Percentiles rank a stretch among this genome's conserved stretches.
Conservation (phyloP, 495 filamentous ascomycete genomes). For the Neurospora intermedia region DNA sequence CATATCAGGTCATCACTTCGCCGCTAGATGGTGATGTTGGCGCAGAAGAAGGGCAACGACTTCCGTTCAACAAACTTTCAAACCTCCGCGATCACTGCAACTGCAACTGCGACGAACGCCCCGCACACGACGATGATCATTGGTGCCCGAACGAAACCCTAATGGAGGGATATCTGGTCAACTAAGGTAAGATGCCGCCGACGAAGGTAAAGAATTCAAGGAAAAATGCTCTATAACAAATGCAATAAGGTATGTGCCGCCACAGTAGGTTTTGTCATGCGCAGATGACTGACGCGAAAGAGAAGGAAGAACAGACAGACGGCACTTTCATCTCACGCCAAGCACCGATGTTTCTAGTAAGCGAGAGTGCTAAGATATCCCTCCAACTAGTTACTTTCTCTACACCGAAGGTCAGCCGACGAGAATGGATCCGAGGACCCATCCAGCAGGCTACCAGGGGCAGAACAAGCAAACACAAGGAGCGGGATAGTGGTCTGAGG, state of each 20-base stretch:
- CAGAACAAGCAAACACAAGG: background rate
- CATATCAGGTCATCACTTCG: background rate
- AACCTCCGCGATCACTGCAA: background rate
- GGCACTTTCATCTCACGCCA: background rate
- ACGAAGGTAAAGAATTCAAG: background rate
- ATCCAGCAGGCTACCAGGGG: background rate
- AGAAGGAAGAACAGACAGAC: background rate
- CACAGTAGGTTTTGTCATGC: background rate
- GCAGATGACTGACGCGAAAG: background rate
- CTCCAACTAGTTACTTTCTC: background rate
- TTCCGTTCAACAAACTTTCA: background rate
- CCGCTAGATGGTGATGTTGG: background rate
- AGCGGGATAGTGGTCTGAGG: background rate
- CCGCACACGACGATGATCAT: background rate
- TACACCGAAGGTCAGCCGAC: background rate
- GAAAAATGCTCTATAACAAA: background rate
- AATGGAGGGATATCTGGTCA: background rate
- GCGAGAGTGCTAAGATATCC: background rate
- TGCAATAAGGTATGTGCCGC: background rate
- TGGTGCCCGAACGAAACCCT: background rate
- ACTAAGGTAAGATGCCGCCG: too few species aligned
- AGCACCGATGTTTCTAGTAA: background rate
- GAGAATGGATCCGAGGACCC: background rate
- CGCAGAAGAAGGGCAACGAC: background rate
- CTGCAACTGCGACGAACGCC: background rate